Base-by-base conservation (phyloP, 208 protist genomes). In the Leishmania gerbilli region DNA sequence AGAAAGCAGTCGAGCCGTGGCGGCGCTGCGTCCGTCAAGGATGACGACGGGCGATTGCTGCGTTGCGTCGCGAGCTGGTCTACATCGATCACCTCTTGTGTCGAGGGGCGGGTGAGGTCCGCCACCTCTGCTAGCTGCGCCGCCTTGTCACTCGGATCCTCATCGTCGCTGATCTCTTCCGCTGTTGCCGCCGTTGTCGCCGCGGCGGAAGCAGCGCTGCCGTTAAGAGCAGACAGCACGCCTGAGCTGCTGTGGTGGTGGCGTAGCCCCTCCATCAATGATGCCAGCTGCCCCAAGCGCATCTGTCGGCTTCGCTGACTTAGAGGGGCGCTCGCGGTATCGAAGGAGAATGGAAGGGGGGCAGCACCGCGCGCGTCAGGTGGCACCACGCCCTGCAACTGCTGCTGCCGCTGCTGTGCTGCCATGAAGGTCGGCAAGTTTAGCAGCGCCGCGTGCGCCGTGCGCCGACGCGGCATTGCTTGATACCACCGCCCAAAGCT, bases 401-500 rank as follows among this genome's bases (percentile, higher is more conserved):
- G 58, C 71, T 60, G 76, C 37, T 40, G 49, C 37, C 75, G 76
- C 51, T 60, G 53, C 74, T 85, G 82, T 4, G 77, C 82, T 47
- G 60, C 74, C 74, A 82, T 77, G 55, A 81, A 82, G 15, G 77
- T 79, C 1, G 82, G 71, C 56, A 77, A 71, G 51, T 64, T 85
- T 58, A 88, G 83, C 76, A 82, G 80, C 67, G 81, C 71, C 47
- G 56, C 76, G 71, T 80, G 71, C 58, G 75, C 71, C 47, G 83
- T 78, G 55, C 89, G 84, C 0, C 86, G 85, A 5, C 88, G 88
- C 49, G 91, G 89, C 89, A 96, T 92, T 47, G 81, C 60, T 31
- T 77, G 77, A 74, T 90, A 95, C 90, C 91, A 95, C 53, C 69
- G 76, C 42, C 82, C 82, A 82, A 90, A 88, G 84, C 87, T 93